phyloP scores from a whole-genome alignment of 2,329 filamentous ascomycete genomes.

The Coniochaeta prunicola region DNA sequence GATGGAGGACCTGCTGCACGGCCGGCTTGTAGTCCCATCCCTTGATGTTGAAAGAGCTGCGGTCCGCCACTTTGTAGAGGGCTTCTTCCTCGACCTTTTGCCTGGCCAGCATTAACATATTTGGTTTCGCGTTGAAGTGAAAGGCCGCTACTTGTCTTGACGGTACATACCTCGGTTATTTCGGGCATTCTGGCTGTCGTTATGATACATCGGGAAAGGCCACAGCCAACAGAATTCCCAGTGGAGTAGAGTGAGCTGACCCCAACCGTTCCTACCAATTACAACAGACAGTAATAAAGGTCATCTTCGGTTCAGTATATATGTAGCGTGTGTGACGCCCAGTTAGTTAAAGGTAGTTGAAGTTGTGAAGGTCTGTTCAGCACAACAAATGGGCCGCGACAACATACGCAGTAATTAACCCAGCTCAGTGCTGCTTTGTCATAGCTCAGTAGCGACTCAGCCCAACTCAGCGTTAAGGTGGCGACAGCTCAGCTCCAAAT shows the following conservation, averaged over 20 bases:
- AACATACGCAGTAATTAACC: not conserved
- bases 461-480: no score
- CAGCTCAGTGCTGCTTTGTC: no score
- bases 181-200: not conserved
- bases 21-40: not conserved
- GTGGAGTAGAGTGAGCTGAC: not conserved
- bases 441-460: no score
- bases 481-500: no score
- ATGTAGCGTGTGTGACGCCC: not conserved
- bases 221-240: not conserved
- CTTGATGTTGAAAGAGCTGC: not conserved
- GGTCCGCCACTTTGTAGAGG: not conserved
- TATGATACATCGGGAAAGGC: not conserved
- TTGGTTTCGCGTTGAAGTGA: not conserved
- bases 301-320: not conserved
- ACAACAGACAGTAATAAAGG: not conserved
- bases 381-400: not conserved
- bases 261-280: not conserved
- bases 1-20: not conserved
- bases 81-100: not conserved
- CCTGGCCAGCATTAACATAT: not conserved
- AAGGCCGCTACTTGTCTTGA: not conserved
- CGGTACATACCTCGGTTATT: not conserved
- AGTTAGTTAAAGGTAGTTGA: not conserved
- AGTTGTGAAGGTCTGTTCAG: conserved; percentile 1